These are phyloP conservation scores for Stephania cephalantha DNA, from an alignment of 164 flowering plant species.

Conservation along the genomic window DNA sequence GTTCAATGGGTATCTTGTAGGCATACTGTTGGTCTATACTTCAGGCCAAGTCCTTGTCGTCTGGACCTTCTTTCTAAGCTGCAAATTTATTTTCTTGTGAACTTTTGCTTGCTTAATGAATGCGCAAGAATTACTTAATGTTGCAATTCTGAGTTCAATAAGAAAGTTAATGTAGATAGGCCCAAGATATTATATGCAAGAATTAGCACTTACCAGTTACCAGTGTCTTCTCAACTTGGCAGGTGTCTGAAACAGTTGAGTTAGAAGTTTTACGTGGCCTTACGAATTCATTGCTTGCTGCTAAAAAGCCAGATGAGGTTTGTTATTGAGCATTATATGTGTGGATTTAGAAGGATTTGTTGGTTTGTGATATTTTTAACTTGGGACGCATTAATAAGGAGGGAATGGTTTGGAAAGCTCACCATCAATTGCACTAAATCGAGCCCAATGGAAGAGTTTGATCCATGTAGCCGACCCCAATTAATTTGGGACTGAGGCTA, in stretches of 20 bases:
- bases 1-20: neutral
- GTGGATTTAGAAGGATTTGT: neutral
- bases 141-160: neutral
- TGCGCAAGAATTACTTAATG: neutral
- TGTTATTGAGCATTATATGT: constrained; percentile 11
- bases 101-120: neutral
- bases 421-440: too few species aligned
- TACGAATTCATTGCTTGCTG: constrained; percentile 81
- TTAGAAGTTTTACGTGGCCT: constrained; percentile 77
- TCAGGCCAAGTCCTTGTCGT: neutral
- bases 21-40: neutral
- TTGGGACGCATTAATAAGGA: too few species aligned
- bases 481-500: too few species aligned
- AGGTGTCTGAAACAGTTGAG: constrained; percentile 47
- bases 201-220: neutral
- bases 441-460: too few species aligned
- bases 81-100: neutral
- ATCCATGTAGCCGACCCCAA: too few species aligned
- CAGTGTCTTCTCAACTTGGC: constrained; percentile 13
- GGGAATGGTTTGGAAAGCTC: too few species aligned
- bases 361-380: neutral
- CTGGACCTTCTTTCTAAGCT: neutral
- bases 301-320: constrained; percentile 88
- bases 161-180: neutral
- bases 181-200: neutral